Evolutionary conservation across 1,284 basidiomycete genomes (phyloP).

Genomic region (Crepidotus sp.): DNA sequence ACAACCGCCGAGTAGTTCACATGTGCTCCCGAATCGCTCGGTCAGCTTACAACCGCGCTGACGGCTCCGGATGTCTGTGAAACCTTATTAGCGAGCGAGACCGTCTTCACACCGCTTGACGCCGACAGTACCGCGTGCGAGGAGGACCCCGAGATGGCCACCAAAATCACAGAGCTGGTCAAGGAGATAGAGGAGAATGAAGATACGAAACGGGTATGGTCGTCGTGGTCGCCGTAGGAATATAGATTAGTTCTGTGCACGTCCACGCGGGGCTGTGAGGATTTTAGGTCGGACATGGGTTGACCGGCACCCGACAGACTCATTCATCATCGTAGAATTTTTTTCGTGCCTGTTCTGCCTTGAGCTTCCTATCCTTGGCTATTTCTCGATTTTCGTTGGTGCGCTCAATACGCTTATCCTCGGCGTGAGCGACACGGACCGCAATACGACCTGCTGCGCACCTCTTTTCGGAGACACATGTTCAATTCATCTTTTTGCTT

Average conservation of each 20-base stretch:
- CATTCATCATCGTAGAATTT: slow-evolving; percentile 47
- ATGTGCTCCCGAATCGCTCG: slow-evolving; percentile 42
- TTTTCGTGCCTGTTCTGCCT: slow-evolving; percentile 50
- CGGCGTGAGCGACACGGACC: slow-evolving; percentile 1
- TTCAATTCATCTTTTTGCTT: slow-evolving; percentile 62
- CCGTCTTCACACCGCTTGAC: slow-evolving; percentile 48
- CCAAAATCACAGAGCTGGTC: slow-evolving; percentile 39
- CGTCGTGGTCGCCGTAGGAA: slow-evolving; percentile 6
- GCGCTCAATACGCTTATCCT: slow-evolving; percentile 53
- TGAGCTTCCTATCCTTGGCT: slow-evolving; percentile 51
- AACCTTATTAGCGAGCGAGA: slow-evolving; percentile 45
- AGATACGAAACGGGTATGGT: slow-evolving; percentile 48
- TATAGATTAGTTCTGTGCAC: background rate
- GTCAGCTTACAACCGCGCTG: slow-evolving; percentile 36
- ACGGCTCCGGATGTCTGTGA: slow-evolving; percentile 26
- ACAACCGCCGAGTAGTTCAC: slow-evolving; percentile 35
- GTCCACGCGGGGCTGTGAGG: slow-evolving; percentile 4
- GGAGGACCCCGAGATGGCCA: slow-evolving; percentile 25
- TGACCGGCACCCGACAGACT: slow-evolving; percentile 8
- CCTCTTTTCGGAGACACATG: slow-evolving; percentile 70
- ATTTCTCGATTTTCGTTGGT: slow-evolving; percentile 60
- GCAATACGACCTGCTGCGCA: slow-evolving; percentile 25
- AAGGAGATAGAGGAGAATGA: slow-evolving; percentile 52
- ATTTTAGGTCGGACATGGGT: background rate
- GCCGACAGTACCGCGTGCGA: slow-evolving; percentile 30